Conservation (phyloP, 148 eudicot genomes). For the Agrostemma githago region DNA sequence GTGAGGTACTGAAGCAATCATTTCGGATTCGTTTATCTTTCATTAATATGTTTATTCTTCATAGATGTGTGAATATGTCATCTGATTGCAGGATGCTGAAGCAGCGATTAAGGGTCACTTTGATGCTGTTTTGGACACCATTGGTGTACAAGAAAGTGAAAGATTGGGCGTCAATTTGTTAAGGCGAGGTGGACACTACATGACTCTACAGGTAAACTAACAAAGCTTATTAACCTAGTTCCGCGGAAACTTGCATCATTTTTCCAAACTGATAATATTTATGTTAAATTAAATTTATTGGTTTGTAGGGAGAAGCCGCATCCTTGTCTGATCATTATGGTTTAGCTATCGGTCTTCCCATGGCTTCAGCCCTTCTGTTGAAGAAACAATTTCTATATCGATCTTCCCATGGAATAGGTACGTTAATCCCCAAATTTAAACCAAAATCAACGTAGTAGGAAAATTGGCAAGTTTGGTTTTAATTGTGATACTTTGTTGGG, state of each 20-base stretch:
- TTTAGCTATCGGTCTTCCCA: conserved; percentile 67
- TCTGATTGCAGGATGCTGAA: conserved; percentile 53
- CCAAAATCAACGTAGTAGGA: neutral
- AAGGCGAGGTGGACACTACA: conserved; percentile 85
- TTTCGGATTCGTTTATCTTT: neutral
- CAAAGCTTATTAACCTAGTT: neutral
- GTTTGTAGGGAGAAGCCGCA: conserved; percentile 80
- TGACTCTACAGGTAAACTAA: conserved; percentile 79
- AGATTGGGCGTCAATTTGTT: conserved; percentile 65
- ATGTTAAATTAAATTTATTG: conserved; percentile 14
- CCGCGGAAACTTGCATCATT: neutral
- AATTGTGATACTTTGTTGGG: no score
- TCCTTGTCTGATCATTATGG: conserved; percentile 77
- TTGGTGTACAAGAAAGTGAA: conserved; percentile 84
- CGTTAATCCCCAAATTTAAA: neutral
- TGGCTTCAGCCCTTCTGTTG: conserved; percentile 59
- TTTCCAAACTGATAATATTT: neutral
- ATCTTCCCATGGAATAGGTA: conserved; percentile 91
- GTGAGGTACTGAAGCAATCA: conserved; percentile 44
- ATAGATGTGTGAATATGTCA: neutral
- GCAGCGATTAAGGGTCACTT: conserved; percentile 60
- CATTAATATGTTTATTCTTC: neutral
- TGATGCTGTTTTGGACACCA: conserved; percentile 92
- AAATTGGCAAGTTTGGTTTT: no score
- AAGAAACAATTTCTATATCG: conserved; percentile 77